Conservation (phyloP, 805 yeast genomes). For the Candida ulmi region DNA sequence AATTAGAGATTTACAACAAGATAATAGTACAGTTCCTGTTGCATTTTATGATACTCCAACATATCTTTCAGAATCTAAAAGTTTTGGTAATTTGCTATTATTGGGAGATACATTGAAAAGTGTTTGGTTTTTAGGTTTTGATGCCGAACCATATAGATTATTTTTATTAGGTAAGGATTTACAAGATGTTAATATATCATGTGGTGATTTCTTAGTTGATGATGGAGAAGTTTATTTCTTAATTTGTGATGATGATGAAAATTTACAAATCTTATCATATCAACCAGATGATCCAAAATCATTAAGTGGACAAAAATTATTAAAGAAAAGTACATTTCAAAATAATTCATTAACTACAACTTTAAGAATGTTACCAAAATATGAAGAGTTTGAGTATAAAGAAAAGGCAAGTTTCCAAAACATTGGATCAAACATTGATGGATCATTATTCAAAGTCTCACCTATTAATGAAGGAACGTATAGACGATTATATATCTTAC, state of each 20-base stretch:
- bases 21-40: conserved; percentile 82
- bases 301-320: conserved; percentile 67
- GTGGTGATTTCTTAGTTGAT: conserved; percentile 71
- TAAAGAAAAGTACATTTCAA: conserved; percentile 66
- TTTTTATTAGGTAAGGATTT: conserved; percentile 71
- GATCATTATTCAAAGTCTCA: conserved; percentile 65
- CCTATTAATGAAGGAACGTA: conserved; percentile 75
- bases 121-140: conserved; percentile 80
- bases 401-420: conserved; percentile 43
- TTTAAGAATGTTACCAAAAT: conserved; percentile 38
- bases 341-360: conserved; percentile 56
- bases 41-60: conserved; percentile 88
- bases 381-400: conserved; percentile 24
- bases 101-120: conserved; percentile 78
- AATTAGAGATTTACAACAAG: conserved; percentile 80
- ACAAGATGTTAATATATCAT: conserved; percentile 51
- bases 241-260: conserved; percentile 61
- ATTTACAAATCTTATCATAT: conserved; percentile 70
- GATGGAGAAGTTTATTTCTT: conserved; percentile 65
- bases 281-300: conserved; percentile 91
- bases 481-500: conserved; percentile 76
- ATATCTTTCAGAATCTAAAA: conserved; percentile 71
- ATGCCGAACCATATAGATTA: conserved; percentile 92
- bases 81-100: conserved; percentile 75
- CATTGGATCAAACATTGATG: conserved; percentile 73